These are phyloP conservation scores for Wickerhamiella bombiphila DNA, from an alignment of 805 yeast species.

Conservation along the genomic window DNA sequence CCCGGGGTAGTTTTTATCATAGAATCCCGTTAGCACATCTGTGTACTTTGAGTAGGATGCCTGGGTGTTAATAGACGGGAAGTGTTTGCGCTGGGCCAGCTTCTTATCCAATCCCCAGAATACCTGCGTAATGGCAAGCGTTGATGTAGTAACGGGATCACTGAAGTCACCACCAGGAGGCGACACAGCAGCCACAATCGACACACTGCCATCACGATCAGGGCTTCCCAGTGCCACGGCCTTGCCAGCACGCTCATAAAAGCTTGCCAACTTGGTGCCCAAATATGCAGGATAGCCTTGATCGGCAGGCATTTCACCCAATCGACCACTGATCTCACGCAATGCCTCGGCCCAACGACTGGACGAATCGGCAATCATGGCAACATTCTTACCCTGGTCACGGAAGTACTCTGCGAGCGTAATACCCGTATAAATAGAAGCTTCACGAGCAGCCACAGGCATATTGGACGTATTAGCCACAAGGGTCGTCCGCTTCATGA, in stretches of 20 bases:
- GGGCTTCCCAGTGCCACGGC: slow-evolving; percentile 94
- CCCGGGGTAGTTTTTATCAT: slow-evolving; percentile 76
- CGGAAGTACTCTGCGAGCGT: slow-evolving; percentile 98
- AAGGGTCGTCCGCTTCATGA: slow-evolving; percentile 97
- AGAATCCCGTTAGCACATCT: slow-evolving; percentile 67
- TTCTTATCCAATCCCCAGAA: slow-evolving; percentile 99
- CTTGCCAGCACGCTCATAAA: slow-evolving; percentile 99
- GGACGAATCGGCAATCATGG: slow-evolving; percentile 99
- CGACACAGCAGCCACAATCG: slow-evolving; percentile 99
- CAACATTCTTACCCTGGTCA: slow-evolving; percentile 98
- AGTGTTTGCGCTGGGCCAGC: slow-evolving; percentile 98
- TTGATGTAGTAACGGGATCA: slow-evolving; percentile 97
- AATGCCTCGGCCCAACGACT: slow-evolving; percentile 99
- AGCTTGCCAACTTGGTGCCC: slow-evolving; percentile 97
- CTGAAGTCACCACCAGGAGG: slow-evolving; percentile 99
- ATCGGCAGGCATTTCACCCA: slow-evolving; percentile 99
- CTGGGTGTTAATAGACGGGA: slow-evolving; percentile 95
- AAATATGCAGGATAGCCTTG: slow-evolving; percentile 99
- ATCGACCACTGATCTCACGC: slow-evolving; percentile 99
- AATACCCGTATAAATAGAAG: slow-evolving; percentile 97
- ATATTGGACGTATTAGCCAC: slow-evolving; percentile 98
- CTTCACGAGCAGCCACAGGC: slow-evolving; percentile 99
- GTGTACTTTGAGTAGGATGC: slow-evolving; percentile 96
- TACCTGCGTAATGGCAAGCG: slow-evolving; percentile 98
- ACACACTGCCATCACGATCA: slow-evolving; percentile 90